A percentile compares a stretch with the other conserved stretches of the same genome.
Evolutionary conservation across 148 eudicot species (phyloP).

Genomic region (Vaccinium darrowii): DNA sequence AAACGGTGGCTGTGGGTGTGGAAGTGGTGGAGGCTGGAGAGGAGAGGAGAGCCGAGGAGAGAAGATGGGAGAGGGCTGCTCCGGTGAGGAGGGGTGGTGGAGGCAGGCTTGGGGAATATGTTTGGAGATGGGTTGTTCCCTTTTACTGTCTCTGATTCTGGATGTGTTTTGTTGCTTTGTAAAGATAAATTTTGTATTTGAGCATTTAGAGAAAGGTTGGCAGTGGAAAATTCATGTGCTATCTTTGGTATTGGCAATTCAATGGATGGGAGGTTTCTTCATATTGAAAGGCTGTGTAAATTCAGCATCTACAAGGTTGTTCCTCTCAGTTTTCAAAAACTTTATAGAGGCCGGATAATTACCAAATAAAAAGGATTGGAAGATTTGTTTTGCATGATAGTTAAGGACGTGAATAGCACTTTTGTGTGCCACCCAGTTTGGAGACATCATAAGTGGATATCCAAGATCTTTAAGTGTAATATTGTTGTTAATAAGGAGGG

Average conservation of each 20-base stretch:
- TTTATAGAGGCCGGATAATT: neutral
- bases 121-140: slow-evolving; percentile 2
- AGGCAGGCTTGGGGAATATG: neutral
- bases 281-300: neutral
- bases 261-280: neutral
- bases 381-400: neutral
- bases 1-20: neutral
- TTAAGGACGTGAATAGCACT: neutral
- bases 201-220: neutral
- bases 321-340: neutral
- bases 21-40: neutral
- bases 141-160: neutral
- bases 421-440: neutral
- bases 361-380: neutral
- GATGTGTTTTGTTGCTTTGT: neutral
- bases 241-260: neutral
- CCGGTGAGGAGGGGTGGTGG: neutral
- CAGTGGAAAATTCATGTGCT: neutral
- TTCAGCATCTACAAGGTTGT: neutral
- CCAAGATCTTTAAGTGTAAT: neutral
- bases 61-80: neutral
- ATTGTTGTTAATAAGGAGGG: neutral
- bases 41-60: neutral
- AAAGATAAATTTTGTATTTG: neutral
- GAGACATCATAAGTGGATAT: neutral